These are phyloP conservation scores for Aspergillus calidoustus DNA, from an alignment of 2,329 filamentous ascomycete species.

Conservation along the genomic window DNA sequence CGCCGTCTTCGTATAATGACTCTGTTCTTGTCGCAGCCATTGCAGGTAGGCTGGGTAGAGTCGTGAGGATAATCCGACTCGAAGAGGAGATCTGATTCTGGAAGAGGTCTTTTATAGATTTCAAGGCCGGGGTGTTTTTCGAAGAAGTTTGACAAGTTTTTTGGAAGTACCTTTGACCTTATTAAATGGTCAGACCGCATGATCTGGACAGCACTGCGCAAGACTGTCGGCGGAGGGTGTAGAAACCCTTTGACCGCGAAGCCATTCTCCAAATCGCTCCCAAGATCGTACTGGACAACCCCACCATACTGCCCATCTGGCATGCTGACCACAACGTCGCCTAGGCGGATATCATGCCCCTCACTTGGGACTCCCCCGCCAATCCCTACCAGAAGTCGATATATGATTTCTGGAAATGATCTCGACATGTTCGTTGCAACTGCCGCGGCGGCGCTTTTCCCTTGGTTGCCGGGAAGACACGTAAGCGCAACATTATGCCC, in stretches of 20 bases:
- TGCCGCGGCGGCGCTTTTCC: no score
- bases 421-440: no score
- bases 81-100: background rate
- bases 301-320: slow-evolving; percentile 13
- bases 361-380: slow-evolving; percentile 18
- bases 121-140: background rate
- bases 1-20: background rate
- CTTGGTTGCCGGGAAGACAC: no score
- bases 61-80: background rate
- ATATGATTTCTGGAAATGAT: no score
- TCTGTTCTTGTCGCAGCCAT: background rate
- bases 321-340: slow-evolving; percentile 23
- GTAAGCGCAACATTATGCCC: no score
- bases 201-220: background rate
- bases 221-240: slow-evolving; percentile 17
- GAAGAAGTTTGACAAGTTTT: slow-evolving; percentile 4
- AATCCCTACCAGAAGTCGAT: slow-evolving; percentile 21
- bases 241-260: slow-evolving; percentile 16
- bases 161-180: slow-evolving; percentile 8
- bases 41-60: background rate
- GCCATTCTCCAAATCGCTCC: slow-evolving; percentile 16
- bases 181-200: background rate
- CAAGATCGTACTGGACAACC: slow-evolving; percentile 28
- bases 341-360: slow-evolving; percentile 21
- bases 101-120: background rate